Evolutionary conservation across 2,329 filamentous ascomycete species (phyloP).

Genomic region (Kalmusia sp.): DNA sequence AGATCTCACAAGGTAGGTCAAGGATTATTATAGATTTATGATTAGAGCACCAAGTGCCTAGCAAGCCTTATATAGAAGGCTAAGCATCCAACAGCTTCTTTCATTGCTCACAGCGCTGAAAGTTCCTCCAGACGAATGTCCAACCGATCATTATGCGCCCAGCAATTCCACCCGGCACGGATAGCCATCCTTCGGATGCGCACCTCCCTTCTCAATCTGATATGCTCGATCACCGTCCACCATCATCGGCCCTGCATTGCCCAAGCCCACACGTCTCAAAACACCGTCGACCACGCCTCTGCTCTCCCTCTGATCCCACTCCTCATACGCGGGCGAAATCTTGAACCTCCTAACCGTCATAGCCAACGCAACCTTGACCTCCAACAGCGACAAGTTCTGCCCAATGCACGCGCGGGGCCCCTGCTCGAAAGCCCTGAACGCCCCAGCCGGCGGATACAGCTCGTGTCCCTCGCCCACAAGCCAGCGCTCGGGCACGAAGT

Average conservation of each 20-base stretch:
- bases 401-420: constrained; percentile 39
- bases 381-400: constrained; percentile 25
- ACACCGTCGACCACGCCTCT: background rate
- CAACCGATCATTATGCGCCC: too few species aligned
- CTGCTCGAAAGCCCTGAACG: constrained; percentile 49
- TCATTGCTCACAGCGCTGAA: too few species aligned
- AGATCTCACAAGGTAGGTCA: too few species aligned
- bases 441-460: constrained; percentile 19
- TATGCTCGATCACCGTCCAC: constrained; percentile 1
- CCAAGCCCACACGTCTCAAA: background rate
- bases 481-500: constrained; percentile 35
- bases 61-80: too few species aligned
- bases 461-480: constrained; percentile 17
- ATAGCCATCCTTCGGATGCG: constrained; percentile 8
- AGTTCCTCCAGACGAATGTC: too few species aligned
- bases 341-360: background rate
- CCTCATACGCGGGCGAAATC: constrained; percentile 2
- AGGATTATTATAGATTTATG: too few species aligned
- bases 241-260: background rate
- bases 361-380: constrained; percentile 16
- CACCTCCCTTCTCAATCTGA: constrained; percentile 2
- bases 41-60: too few species aligned
- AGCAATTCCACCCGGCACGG: too few species aligned
- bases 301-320: background rate
- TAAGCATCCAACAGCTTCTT: too few species aligned